A percentile compares a stretch with the other conserved stretches of the same genome.
Conservation (phyloP, 306 rosid genomes). For the Pterocarpus macrocarpus region DNA sequence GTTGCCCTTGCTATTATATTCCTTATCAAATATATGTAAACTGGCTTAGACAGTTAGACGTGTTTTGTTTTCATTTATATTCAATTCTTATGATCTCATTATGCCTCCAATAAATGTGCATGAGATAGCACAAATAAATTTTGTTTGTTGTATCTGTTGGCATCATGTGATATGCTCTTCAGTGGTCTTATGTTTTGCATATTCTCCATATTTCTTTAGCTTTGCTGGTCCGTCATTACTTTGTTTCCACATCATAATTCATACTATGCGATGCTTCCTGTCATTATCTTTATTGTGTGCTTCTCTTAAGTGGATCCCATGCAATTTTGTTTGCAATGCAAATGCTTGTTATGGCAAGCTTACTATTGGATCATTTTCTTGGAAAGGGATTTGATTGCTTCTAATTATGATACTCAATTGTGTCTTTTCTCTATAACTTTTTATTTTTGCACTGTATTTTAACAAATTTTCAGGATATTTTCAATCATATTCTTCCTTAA, state of each 20-base stretch:
- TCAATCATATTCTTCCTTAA: constrained; percentile 1
- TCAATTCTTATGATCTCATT: constrained; percentile 28
- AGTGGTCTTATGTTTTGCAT: constrained; percentile 34
- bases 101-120: constrained; percentile 1
- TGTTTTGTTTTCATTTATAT: constrained; percentile 26
- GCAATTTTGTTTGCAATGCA: constrained; percentile 29
- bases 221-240: constrained; percentile 39
- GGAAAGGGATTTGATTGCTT: constrained; percentile 39
- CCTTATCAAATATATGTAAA: constrained; percentile 23
- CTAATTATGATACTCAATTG: constrained; percentile 17
- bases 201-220: constrained; percentile 24
- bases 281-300: background rate
- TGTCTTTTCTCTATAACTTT: constrained; percentile 28
- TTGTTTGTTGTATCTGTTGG: constrained; percentile 9
- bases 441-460: constrained; percentile 36
- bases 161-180: constrained; percentile 18
- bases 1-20: constrained; percentile 29
- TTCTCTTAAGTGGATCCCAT: constrained; percentile 30
- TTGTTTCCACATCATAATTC: constrained; percentile 31
- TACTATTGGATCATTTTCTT: constrained; percentile 32
- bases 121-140: constrained; percentile 3
- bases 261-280: constrained; percentile 11
- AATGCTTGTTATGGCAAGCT: constrained; percentile 36
- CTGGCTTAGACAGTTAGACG: background rate
- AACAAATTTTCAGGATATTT: constrained; percentile 29